Percentiles rank a stretch among this genome's conserved stretches.
Conservation (phyloP, 306 rosid genomes). For the Vachellia collinsii region DNA sequence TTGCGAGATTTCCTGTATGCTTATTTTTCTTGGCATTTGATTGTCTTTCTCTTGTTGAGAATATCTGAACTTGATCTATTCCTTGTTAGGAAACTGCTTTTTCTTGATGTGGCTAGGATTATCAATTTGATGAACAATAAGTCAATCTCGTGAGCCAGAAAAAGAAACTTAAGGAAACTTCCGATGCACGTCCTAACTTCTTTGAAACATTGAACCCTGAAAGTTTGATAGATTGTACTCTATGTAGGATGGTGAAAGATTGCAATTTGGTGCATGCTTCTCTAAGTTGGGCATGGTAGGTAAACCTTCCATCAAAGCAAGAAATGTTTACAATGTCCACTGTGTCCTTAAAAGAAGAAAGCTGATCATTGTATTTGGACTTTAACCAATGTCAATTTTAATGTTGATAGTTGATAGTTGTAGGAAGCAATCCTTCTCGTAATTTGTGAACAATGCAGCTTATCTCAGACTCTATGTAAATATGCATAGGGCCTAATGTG, state of each 20-base stretch:
- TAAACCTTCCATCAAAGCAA: neutral
- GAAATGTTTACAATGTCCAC: neutral
- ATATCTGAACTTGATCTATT: neutral
- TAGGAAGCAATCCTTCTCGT: neutral
- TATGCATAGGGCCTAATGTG: neutral
- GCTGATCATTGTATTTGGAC: neutral
- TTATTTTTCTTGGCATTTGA: neutral
- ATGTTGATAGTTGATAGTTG: neutral
- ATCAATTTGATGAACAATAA: neutral
- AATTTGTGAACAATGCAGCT: neutral
- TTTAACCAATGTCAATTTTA: neutral
- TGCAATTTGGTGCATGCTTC: neutral
- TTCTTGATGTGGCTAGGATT: neutral
- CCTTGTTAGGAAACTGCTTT: neutral
- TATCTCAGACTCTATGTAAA: neutral
- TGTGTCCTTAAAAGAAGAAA: neutral
- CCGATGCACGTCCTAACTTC: neutral
- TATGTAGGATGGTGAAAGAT: neutral
- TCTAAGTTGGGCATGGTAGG: neutral
- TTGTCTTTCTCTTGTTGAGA: neutral
- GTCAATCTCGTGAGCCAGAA: neutral
- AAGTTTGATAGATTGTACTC: neutral
- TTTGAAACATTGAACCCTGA: neutral
- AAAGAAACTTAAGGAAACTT: neutral
- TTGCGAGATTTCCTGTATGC: constrained; percentile 21